These are phyloP conservation scores for Fusarium musae DNA, from an alignment of 2,329 filamentous ascomycete species.

Conservation along the genomic window DNA sequence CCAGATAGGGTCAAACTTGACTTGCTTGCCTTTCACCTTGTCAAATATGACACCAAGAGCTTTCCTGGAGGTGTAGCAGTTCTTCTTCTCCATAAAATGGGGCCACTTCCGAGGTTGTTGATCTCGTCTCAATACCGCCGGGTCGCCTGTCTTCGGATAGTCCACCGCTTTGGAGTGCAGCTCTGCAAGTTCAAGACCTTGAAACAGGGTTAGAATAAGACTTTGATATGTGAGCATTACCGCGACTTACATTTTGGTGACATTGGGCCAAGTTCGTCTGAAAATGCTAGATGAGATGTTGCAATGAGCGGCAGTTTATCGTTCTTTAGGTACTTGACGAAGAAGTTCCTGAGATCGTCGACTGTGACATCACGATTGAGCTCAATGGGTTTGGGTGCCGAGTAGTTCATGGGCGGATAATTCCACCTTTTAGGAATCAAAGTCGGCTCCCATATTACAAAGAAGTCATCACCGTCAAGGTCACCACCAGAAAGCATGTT, in stretches of 20 bases:
- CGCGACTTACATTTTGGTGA: slow-evolving; percentile 69
- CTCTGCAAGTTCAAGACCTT: slow-evolving; percentile 75
- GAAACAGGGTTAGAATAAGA: neutral
- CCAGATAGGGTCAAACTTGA: slow-evolving; percentile 79
- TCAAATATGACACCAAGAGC: slow-evolving; percentile 88
- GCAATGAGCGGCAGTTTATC: slow-evolving; percentile 85
- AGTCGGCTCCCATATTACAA: slow-evolving; percentile 88
- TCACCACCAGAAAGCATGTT: slow-evolving; percentile 98
- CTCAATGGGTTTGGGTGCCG: slow-evolving; percentile 64
- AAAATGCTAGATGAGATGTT: slow-evolving; percentile 79
- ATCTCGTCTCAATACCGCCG: slow-evolving; percentile 72
- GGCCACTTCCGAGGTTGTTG: slow-evolving; percentile 76
- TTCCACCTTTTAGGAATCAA: slow-evolving; percentile 79
- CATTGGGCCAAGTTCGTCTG: slow-evolving; percentile 77
- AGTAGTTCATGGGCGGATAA: slow-evolving; percentile 80
- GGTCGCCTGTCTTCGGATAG: slow-evolving; percentile 88
- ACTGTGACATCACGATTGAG: slow-evolving; percentile 73
- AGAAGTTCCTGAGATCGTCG: slow-evolving; percentile 83
- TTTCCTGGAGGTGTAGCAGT: slow-evolving; percentile 73
- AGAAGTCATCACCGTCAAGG: slow-evolving; percentile 94
- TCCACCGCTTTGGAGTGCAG: slow-evolving; percentile 94
- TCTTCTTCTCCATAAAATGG: slow-evolving; percentile 85
- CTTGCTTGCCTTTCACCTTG: slow-evolving; percentile 64
- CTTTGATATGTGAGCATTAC: neutral
- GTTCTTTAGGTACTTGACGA: slow-evolving; percentile 92